These are phyloP conservation scores for Acarospora socialis DNA, from an alignment of 2,329 filamentous ascomycete species.

Conservation along the genomic window DNA sequence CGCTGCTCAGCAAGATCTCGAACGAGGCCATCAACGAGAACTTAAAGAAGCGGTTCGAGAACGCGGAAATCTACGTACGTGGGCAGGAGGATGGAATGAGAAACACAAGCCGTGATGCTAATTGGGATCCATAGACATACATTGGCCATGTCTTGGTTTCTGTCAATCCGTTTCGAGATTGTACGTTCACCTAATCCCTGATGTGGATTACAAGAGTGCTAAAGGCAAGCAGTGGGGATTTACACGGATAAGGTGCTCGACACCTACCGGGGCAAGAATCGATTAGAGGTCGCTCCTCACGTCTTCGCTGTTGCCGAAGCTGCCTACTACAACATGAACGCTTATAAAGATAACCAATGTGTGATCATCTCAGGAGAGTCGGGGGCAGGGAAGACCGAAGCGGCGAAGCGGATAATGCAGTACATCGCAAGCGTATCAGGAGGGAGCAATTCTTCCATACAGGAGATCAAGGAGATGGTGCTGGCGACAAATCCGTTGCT, in stretches of 20 bases:
- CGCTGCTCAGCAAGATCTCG: slow-evolving; percentile 92
- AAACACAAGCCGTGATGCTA: slow-evolving; percentile 8
- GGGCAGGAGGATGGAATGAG: slow-evolving; percentile 10
- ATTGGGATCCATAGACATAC: slow-evolving; percentile 52
- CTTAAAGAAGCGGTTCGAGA: slow-evolving; percentile 93
- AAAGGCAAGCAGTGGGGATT: slow-evolving; percentile 56
- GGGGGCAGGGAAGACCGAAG: slow-evolving; percentile 95
- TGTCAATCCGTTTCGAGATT: slow-evolving; percentile 92
- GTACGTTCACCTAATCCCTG: too few species aligned
- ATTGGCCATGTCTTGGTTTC: slow-evolving; percentile 99
- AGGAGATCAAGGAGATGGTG: slow-evolving; percentile 98
- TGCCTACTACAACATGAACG: slow-evolving; percentile 99
- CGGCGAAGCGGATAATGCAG: slow-evolving; percentile 97
- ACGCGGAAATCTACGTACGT: slow-evolving; percentile 81
- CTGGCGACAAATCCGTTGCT: slow-evolving; percentile 92
- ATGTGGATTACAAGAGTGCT: too few species aligned
- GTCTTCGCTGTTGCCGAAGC: slow-evolving; percentile 96
- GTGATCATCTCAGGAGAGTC: slow-evolving; percentile 99
- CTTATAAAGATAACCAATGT: slow-evolving; percentile 97
- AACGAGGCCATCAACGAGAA: slow-evolving; percentile 99
- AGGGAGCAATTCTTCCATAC: slow-evolving; percentile 68
- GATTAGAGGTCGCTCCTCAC: slow-evolving; percentile 82
- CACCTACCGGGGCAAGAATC: slow-evolving; percentile 92
- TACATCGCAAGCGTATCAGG: slow-evolving; percentile 97
- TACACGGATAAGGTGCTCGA: slow-evolving; percentile 91